Conservation (phyloP, 352 stramenopile genomes). For the Phytophthora boehmeriae region DNA sequence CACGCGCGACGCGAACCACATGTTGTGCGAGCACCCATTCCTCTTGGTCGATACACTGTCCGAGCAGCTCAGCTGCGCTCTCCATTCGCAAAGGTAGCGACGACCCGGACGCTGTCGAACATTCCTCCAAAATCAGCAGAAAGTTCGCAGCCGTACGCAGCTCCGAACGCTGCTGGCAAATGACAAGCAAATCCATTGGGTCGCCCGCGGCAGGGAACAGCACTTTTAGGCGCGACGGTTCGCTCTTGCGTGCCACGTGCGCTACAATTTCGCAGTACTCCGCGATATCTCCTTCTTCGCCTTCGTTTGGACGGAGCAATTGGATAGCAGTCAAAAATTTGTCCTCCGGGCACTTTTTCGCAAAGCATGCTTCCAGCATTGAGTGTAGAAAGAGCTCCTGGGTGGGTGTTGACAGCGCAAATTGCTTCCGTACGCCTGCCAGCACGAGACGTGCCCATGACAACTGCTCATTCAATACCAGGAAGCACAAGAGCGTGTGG, state of each 20-base stretch:
- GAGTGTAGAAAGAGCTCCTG: slow-evolving; percentile 84
- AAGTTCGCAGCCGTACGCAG: slow-evolving; percentile 86
- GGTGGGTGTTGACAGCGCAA: slow-evolving; percentile 68
- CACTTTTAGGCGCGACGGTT: slow-evolving; percentile 72
- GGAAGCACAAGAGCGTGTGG: slow-evolving; percentile 69
- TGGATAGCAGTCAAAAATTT: slow-evolving; percentile 54
- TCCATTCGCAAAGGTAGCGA: slow-evolving; percentile 47
- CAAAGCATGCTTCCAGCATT: slow-evolving; percentile 76
- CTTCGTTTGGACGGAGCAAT: slow-evolving; percentile 45
- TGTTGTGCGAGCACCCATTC: slow-evolving; percentile 78
- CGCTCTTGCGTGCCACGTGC: slow-evolving; percentile 83
- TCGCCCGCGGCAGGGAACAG: slow-evolving; percentile 77
- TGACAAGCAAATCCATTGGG: slow-evolving; percentile 61
- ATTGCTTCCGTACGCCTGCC: slow-evolving; percentile 49
- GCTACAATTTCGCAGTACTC: slow-evolving; percentile 88
- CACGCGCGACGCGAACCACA: slow-evolving; percentile 80
- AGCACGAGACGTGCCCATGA: slow-evolving; percentile 60
- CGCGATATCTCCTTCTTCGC: slow-evolving; percentile 50
- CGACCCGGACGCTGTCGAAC: slow-evolving; percentile 38
- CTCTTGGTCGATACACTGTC: slow-evolving; percentile 77
- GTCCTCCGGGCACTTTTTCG: slow-evolving; percentile 43
- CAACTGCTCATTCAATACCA: slow-evolving; percentile 73
- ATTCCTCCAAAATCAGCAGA: slow-evolving; percentile 79
- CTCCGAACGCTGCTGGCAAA: slow-evolving; percentile 71
- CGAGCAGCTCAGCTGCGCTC: slow-evolving; percentile 65